Base-by-base conservation (phyloP, 345 rosid species). In the Adansonia digitata region DNA sequence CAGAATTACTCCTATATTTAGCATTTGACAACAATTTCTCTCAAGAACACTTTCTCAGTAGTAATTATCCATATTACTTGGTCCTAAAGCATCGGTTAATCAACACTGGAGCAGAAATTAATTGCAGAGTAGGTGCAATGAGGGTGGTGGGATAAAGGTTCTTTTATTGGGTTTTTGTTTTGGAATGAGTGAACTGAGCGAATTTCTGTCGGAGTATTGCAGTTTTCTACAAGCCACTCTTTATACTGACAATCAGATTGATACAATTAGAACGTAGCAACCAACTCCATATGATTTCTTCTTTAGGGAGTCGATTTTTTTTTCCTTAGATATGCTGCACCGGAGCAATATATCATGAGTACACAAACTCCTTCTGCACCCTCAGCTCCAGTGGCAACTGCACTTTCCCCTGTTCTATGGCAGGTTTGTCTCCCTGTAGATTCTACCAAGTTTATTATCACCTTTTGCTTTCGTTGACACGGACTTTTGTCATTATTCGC, bases 361-460 rank as follows among this genome's bases (percentile, higher is more conserved):
- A 95, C 99, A 15, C 99, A 91, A 83, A 95, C 99, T 76, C 99
- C 99, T 69, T 95, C 98, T 74, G 99, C 98, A 13, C 98, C 98
- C 42, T 92, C 97, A 8, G 98, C 94, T 79, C 98, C 99, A 11
- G 97, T 95, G 79, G 99, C 99, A 74, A 76, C 99, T 62, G 91
- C 92, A 74, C 98, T 57, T 57, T 57, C 62, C 34, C 62, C 62
- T 57, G 35, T 57, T 57, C 34, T 57, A 8, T 57, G 62, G 99
- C 99, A 93, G 99, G 99, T 93, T 66, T 66, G n/a, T 51, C 24
- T 59, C 72, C 39, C 57, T 29, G 24, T 5, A 24, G n/a, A 27
- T 29, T 45, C 48, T 65, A 29, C 57, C 64, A 4, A 42, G 66
- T 55, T 79, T 35, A 31, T 69, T 31, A 15, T 64, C 56, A 67